Percentiles rank a stretch among this genome's conserved stretches.
phyloP scores from a whole-genome alignment of 441 rosid species.

The Viola pubescens region DNA sequence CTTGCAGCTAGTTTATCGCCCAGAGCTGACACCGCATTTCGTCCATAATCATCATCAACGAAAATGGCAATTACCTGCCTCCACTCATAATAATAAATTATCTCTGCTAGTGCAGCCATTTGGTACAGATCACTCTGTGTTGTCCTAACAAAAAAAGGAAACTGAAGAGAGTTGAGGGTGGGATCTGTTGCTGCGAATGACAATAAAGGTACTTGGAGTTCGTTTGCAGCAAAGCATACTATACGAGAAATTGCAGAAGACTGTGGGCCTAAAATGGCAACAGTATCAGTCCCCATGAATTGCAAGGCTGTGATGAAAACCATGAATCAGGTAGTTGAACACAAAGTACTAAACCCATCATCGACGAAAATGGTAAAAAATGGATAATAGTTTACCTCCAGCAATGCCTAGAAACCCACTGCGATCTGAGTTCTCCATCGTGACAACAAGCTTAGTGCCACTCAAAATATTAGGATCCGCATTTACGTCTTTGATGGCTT shows the following conservation, averaged over 20 bases:
- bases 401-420: conserved; percentile 81
- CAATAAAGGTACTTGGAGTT: conserved; percentile 67
- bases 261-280: conserved; percentile 85
- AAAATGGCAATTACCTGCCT: conserved; percentile 69
- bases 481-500: conserved; percentile 85
- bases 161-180: conserved; percentile 64
- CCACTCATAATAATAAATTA: conserved; percentile 62
- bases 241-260: conserved; percentile 70
- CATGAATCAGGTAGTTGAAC: no score
- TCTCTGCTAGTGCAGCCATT: conserved; percentile 76
- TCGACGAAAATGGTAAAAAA: no score
- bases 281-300: conserved; percentile 40
- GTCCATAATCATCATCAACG: conserved; percentile 74
- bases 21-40: conserved; percentile 65
- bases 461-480: conserved; percentile 49
- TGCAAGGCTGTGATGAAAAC: conserved; percentile 18
- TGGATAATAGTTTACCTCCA: conserved; percentile 43
- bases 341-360: neutral
- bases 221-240: conserved; percentile 58
- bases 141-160: conserved; percentile 72
- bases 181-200: conserved; percentile 86
- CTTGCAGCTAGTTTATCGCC: conserved; percentile 64
- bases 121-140: conserved; percentile 67
- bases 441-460: conserved; percentile 41
- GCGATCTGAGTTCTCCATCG: conserved; percentile 56